Evolutionary conservation across 2,329 filamentous ascomycete genomes (phyloP), one percentile per base, ranked within the genome.

Genomic region (Arachnomyces sp.): DNA sequence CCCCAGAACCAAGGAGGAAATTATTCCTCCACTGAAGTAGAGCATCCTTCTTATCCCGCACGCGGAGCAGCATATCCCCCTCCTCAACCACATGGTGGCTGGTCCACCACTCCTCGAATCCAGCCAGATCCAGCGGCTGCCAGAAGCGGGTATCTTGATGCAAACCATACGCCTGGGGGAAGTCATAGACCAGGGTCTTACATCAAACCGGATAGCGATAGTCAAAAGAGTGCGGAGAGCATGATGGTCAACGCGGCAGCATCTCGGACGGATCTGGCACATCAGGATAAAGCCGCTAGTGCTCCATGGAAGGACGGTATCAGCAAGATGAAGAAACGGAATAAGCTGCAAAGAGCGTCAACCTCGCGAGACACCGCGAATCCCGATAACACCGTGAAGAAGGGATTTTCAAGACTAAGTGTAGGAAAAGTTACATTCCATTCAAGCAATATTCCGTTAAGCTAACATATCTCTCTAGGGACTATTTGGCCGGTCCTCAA

Each of bases 271-370:
- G 44, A 48, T 34, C 34, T 46, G 2, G 4, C 40, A 35, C 12
- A 14, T 7, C 15, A 25, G 21, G 21, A 25, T 25, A 25, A 25
- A 9, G 5, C 21, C 9, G 21, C 21, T 5, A 25, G 21, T 25
- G 21, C 9, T 25, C 5, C 21, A 9, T 25, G 21, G 21, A 25
- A 25, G 21, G 21, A 25, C 9, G 9, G 21, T 25, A 25, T 25
- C 9, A 25, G 21, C 9, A 60, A 53, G 36, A 36, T 59, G 40
- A 59, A 55, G 37, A 49, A 41, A 28, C 52, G 57, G 16, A 46
- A 51, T n/a, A 52, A 45, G 30, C 51, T 53, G 18, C 55, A 54
- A 13, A 51, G 55, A 13, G 39, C 48, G 11, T 60, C 57, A 2
- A 17, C 50, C 51, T 43, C 38, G 52, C 7, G 34, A 50, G 13